Percentiles rank a stretch among this genome's conserved stretches.
These are phyloP conservation scores for Monosporascus sp. DNA, from an alignment of 2,329 filamentous ascomycete species.

Conservation along the genomic window DNA sequence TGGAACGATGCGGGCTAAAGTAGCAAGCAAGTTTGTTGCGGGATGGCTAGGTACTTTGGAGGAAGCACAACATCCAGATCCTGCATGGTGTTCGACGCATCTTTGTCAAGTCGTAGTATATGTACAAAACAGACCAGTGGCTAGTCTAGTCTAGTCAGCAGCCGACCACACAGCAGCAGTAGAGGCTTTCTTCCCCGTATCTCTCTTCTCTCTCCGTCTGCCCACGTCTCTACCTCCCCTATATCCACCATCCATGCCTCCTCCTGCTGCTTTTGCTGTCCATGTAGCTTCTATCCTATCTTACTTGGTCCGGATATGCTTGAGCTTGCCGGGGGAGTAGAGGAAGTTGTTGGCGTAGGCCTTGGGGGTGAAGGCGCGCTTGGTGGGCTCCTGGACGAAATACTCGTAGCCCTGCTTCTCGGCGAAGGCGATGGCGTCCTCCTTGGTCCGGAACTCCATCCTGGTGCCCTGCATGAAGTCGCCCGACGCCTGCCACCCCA, in stretches of 20 bases:
- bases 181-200: background rate
- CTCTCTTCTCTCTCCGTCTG: background rate
- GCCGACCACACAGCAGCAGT: background rate
- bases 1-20: too few species aligned
- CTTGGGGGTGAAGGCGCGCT: slow-evolving; percentile 81
- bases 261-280: slow-evolving; percentile 20
- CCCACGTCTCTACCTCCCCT: background rate
- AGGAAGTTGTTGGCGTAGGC: slow-evolving; percentile 96
- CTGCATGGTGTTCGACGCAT: background rate
- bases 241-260: background rate
- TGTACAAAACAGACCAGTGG: background rate
- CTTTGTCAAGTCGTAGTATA: background rate
- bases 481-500: slow-evolving; percentile 96
- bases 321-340: slow-evolving; percentile 79
- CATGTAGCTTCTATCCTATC: background rate
- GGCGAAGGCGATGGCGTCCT: slow-evolving; percentile 90
- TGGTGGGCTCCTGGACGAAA: slow-evolving; percentile 95
- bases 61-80: too few species aligned
- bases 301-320: slow-evolving; percentile 78
- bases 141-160: background rate
- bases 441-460: slow-evolving; percentile 85
- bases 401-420: slow-evolving; percentile 99
- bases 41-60: too few species aligned
- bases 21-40: too few species aligned
- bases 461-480: slow-evolving; percentile 94